These are phyloP conservation scores for Plasmodium berghei DNA, from an alignment of 169 alveolate genomes.

Conservation along the genomic window DNA sequence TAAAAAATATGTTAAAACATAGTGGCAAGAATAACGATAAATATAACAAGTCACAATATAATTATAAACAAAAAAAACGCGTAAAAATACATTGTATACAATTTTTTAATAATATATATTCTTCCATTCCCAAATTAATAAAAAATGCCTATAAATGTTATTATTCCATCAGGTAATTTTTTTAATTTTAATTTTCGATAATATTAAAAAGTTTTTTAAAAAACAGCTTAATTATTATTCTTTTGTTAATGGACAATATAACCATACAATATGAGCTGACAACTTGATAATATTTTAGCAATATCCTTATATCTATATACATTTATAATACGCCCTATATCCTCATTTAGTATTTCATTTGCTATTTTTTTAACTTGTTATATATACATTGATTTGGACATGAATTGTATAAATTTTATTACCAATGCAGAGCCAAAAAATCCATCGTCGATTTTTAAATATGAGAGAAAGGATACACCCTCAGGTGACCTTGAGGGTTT, in stretches of 20 bases:
- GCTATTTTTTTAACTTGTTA: too few species aligned
- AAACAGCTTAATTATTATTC: background rate
- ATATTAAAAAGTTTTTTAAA: too few species aligned
- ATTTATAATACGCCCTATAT: background rate
- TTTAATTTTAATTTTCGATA: background rate
- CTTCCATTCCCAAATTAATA: background rate
- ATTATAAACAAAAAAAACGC: too few species aligned
- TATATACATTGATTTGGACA: background rate
- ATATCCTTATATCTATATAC: background rate
- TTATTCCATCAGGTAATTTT: slow-evolving; percentile 45
- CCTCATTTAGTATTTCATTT: background rate
- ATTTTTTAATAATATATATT: too few species aligned
- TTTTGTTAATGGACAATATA: background rate
- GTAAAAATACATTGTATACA: too few species aligned
- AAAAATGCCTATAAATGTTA: slow-evolving; percentile 61
- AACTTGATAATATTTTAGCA: background rate
- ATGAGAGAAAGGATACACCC: slow-evolving; percentile 37
- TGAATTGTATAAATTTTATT: background rate
- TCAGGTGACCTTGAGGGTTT: slow-evolving; percentile 65
- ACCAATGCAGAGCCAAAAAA: slow-evolving; percentile 54
- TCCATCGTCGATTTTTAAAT: slow-evolving; percentile 38
- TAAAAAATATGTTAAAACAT: too few species aligned
- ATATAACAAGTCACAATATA: too few species aligned
- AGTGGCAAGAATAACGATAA: too few species aligned
- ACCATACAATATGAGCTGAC: background rate